Base-by-base conservation (phyloP, 345 rosid species). In the Geranium brycei region DNA sequence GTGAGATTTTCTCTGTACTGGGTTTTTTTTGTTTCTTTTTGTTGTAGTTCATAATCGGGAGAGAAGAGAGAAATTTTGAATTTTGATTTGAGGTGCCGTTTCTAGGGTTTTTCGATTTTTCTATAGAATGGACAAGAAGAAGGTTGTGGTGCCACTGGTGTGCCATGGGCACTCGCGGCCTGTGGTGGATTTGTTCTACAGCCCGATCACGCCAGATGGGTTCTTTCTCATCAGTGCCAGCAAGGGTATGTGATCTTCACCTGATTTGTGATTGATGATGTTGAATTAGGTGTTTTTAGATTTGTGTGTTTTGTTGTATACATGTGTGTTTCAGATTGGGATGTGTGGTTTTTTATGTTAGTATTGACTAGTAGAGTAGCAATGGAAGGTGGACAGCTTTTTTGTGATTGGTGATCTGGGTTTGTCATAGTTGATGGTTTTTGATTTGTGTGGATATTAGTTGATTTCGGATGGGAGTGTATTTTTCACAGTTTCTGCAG, bases 131-230 rank as follows among this genome's bases (percentile, higher is more conserved):
- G 89, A 84, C 35, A 84, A 81, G 84, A 84, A 78, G 75, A 84
- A 73, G 68, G 69, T 71, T 66, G 76, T 77, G 16, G 81, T 82
- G 64, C 86, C 89, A 31, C 62, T 84, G 60, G 86, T 84, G 4
- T 84, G 86, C 71, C 89, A 84, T 31, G 86, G 89, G 51, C 89
- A 84, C 66, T 84, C 86, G 3, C 81, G 89, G 53, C 89, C 89
- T 0, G 89, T 84, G 16, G 86, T 84, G 57, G 89, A 79, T 79
- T 75, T 84, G 65, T 81, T 72, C 61, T 84, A 81, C 78, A 84
- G 88, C 51, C 86, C 88, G 59, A 60, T 74, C 62, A 81, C 88
- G 59, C 81, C 84, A 0, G 88, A 84, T 73, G 88, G 88, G 3
- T 81, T 77, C 73, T 84, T 84, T 58, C 84, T 84, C 68, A 78